Evolutionary conservation across 2,329 filamentous ascomycete species (phyloP).

Genomic region (Dryadomyces quercivorus): DNA sequence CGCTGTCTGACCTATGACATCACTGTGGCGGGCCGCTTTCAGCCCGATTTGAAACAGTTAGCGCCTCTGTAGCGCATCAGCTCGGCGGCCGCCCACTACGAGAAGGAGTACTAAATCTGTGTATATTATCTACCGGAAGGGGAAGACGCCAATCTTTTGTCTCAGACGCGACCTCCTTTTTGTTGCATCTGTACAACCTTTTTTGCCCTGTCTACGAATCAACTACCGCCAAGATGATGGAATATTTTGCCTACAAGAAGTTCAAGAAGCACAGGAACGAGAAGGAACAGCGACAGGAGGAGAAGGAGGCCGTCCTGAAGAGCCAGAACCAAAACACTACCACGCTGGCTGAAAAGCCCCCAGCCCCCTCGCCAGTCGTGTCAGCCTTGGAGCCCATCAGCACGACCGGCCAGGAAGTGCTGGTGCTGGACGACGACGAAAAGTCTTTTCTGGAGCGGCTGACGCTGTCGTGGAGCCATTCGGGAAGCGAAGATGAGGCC

Average conservation of each 20-base stretch:
- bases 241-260: conserved; percentile 52
- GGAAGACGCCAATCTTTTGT: too few relatives aligned
- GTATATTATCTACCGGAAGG: too few relatives aligned
- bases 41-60: background rate
- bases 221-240: conserved; percentile 34
- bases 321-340: background rate
- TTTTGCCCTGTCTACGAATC: background rate
- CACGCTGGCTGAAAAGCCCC: background rate
- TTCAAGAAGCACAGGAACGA: conserved; percentile 43
- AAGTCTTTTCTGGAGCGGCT: conserved; percentile 46
- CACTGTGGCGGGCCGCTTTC: conserved; percentile 4
- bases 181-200: background rate
- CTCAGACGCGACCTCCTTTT: too few relatives aligned
- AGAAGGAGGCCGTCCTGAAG: conserved; percentile 12
- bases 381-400: background rate
- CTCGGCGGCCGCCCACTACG: conserved; percentile 1
- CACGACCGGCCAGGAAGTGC: conserved; percentile 12
- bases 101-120: too few relatives aligned
- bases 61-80: background rate
- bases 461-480: conserved; percentile 17
- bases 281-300: conserved; percentile 14
- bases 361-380: background rate
- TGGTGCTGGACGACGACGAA: conserved; percentile 43
- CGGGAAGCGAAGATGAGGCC: conserved; percentile 17
- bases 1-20: conserved; percentile 1